phyloP scores from a whole-genome alignment of 2,329 filamentous ascomycete species.

The Lachnellula arida region DNA sequence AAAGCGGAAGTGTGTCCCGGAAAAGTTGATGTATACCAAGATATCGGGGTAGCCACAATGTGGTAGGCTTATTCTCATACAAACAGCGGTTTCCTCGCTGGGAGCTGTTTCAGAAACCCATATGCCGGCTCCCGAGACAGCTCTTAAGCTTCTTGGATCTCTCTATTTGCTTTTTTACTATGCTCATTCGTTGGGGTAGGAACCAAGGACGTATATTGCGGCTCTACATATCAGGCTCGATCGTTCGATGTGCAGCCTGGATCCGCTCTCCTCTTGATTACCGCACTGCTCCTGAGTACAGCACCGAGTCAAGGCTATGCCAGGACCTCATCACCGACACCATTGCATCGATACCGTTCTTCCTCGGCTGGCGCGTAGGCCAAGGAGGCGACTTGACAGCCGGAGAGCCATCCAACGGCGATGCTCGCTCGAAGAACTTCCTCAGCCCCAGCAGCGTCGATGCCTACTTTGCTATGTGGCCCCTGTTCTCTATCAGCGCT shows the following conservation, averaged over 20 bases:
- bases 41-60: constrained; percentile 54
- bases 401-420: constrained; percentile 39
- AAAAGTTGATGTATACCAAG: constrained; percentile 53
- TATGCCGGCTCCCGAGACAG: no score
- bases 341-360: constrained; percentile 56
- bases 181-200: constrained; percentile 31
- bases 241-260: constrained; percentile 58
- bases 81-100: no score
- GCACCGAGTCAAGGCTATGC: constrained; percentile 47
- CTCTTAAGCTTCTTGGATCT: no score
- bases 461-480: constrained; percentile 57
- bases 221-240: constrained; percentile 50
- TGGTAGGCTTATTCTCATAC: no score
- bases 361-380: constrained; percentile 54
- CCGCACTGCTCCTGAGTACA: constrained; percentile 58
- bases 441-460: constrained; percentile 46
- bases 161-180: no score
- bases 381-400: constrained; percentile 33
- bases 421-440: constrained; percentile 37
- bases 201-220: constrained; percentile 51
- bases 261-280: constrained; percentile 57
- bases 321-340: constrained; percentile 53
- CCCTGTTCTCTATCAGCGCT: constrained; percentile 47
- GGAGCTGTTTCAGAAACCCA: no score
- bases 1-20: constrained; percentile 56